Conservation (phyloP, 106 monocot species). For the Hemerocallis citrina region DNA sequence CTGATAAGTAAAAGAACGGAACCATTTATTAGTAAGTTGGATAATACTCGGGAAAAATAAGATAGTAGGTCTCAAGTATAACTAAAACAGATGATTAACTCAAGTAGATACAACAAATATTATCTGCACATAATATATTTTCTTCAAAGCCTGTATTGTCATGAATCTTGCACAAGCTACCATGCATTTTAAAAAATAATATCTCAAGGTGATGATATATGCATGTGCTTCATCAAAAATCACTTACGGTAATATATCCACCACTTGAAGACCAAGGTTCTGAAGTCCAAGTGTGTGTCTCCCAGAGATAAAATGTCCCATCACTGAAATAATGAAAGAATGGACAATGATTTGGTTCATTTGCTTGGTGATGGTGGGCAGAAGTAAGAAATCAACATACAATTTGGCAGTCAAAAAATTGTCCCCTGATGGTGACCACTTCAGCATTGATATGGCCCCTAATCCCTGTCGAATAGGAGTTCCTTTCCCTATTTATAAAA, state of each 20-base stretch:
- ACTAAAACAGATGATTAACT: neutral
- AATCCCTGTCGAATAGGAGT: conserved; percentile 93
- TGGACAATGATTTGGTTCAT: neutral
- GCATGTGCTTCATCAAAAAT: neutral
- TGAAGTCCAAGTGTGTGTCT: conserved; percentile 98
- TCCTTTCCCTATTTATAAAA: conserved; percentile 45
- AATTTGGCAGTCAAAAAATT: conserved; percentile 86
- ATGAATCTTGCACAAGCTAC: neutral
- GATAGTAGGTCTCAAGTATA: neutral
- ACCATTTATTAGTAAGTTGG: too few species aligned
- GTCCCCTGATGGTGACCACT: conserved; percentile 92
- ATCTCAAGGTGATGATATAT: neutral
- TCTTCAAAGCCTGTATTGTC: neutral
- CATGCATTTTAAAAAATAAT: neutral
- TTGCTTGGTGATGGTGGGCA: neutral
- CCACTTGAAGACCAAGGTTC: conserved; percentile 89
- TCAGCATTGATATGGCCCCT: conserved; percentile 65
- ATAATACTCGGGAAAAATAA: neutral
- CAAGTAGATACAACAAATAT: neutral
- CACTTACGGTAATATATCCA: conserved; percentile 82
- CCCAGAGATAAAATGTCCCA: conserved; percentile 99
- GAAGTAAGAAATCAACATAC: conserved; percentile 26
- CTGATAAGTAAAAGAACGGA: conserved; percentile 34
- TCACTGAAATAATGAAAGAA: conserved; percentile 41
- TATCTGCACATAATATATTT: neutral